Evolutionary conservation across 495 filamentous ascomycete species (phyloP), one percentile per base, ranked within the genome.

Genomic region (Bacidia rubella): DNA sequence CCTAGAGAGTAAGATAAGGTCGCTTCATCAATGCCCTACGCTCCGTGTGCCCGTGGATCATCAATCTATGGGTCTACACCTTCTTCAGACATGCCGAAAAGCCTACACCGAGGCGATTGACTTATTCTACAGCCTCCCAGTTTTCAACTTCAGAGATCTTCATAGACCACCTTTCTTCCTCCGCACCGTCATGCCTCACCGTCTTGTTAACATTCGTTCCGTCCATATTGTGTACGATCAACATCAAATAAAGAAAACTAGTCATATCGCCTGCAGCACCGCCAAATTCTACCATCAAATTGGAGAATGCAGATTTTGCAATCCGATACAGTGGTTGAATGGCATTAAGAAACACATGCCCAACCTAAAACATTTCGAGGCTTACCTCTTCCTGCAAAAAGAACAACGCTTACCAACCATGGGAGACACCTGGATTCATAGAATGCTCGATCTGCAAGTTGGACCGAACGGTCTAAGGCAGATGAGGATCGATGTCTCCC

Each of bases 161-260:
- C 29, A 54, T 25, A 42, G 47, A 11, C 56, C 56, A 46, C 56
- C 56, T 1, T 54, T 47, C 32, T 54, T 58, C 43, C 10, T 58
- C 9, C 47, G 38, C 12, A 54, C 51, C n/a, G 43, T 54, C 21
- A 47, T 58, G 23, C 56, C 56, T n/a, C 47, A 52, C 11, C 56
- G 56, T 11, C 52, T 58, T 12, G 56, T 52, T 15, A 52, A 47
- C 2, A 55, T 58, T 21, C 41, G 48, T 22, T 45, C 41, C 20
- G 51, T 58, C 22, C 56, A 58, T 21, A 17, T 58, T 19, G 54
- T 54, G 24, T 54, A 54, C 53, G 54, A 52, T n/a, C 52, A 55
- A 19, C 26, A 29, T 25, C 17, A 15, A 12, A 55, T 58, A 24
- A 35, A 38, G 40, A 27, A 35, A 25, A 32, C 47, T 23, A 29